Conservation (phyloP, 441 rosid genomes). For the Hura crepitans region DNA sequence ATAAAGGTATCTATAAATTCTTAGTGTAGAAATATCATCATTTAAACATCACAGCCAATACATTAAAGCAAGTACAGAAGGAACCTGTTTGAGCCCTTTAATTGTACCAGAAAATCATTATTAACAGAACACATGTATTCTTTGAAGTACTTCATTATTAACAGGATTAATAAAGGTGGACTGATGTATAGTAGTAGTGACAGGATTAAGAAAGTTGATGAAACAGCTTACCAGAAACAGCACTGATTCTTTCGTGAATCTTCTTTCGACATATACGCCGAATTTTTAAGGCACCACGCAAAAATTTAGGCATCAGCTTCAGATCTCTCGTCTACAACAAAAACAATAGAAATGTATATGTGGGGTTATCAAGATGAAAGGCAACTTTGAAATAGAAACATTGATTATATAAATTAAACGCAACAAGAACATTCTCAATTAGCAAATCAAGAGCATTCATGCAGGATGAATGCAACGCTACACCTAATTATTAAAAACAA, state of each 20-base stretch:
- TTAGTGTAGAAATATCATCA: not conserved
- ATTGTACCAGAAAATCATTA: not conserved
- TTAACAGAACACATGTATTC: too few species aligned
- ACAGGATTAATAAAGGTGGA: not conserved
- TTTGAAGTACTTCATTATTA: too few species aligned
- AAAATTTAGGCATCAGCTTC: constrained; percentile 57
- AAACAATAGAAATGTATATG: not conserved
- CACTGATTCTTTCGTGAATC: constrained; percentile 76
- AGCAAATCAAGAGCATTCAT: not conserved
- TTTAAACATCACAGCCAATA: not conserved
- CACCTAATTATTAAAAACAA: not conserved
- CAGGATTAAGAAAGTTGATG: not conserved
- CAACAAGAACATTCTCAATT: not conserved
- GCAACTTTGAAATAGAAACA: not conserved
- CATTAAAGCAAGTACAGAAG: not conserved
- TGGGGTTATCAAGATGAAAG: not conserved
- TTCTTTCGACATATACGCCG: constrained; percentile 69
- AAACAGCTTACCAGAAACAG: constrained; percentile 54
- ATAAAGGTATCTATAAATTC: not conserved
- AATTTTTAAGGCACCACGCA: constrained; percentile 49
- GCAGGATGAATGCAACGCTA: not conserved
- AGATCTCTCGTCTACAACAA: constrained; percentile 61
- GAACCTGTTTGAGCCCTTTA: not conserved
- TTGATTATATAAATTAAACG: not conserved
- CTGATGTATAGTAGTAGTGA: not conserved